Evolutionary conservation across 768 basidiomycete genomes (phyloP), one percentile per base, ranked within the genome.

Genomic region (Phanerodontia chrysosporium): DNA sequence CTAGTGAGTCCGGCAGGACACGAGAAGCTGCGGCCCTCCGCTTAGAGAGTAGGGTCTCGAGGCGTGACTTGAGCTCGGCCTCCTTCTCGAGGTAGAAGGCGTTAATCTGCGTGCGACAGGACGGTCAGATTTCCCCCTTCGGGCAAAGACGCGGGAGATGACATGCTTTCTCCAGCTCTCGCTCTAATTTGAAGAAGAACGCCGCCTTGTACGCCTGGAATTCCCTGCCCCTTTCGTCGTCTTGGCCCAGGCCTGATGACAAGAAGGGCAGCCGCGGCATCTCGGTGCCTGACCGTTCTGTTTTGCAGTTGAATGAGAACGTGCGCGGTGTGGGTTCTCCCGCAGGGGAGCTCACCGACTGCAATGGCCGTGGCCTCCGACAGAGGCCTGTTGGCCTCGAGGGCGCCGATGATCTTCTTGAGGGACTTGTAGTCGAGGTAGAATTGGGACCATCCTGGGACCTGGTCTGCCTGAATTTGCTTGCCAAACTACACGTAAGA

Each of bases 381-480:
- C 49, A 90, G 91, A 7, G 94, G 92, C 59, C 92, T 85, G 72
- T 94, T 91, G 29, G 91, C 89, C 52, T 87, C 86, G 61, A 98
- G 83, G 14, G 95, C 97, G 61, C 95, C 96, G 67, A 99, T 95
- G 68, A 98, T 98, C 82, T 98, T 94, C 78, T 97, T 97, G 71
- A 97, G 81, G 67, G 89, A 90, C 79, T 99, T 99, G 83, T 99
- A 99, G 76, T 98, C 95, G 60, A 98, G 85, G 75, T 98, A 98
- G 78, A 92, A 92, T 45, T 79, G 72, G 28, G 92, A 92, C 96
- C 96, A 99, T 76, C 95, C 96, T 53, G 96, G 95, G 56, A 98
- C 87, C 78, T 97, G 94, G 72, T 96, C 90, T 29, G 90, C 85
- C 73, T 94, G 95, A 62, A 99, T 94, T 61, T 93, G 90, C 79